These are phyloP conservation scores for Digitaria exilis DNA, from an alignment of 202 grass and related monocot genomes.

Conservation along the genomic window DNA sequence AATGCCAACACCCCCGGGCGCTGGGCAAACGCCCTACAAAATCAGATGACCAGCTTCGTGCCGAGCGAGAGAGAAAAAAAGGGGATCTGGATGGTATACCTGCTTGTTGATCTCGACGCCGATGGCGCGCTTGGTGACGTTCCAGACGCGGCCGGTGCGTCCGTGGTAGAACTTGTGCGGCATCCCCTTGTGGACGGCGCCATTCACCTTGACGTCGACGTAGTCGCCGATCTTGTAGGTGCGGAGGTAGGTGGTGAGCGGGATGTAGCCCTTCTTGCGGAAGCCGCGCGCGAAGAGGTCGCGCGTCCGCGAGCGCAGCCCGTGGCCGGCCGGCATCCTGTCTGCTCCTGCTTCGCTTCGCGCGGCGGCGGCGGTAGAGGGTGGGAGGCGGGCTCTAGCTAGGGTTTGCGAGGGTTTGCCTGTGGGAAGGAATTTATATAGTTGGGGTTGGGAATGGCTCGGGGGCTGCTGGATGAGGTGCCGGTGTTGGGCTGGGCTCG, in stretches of 20 bases:
- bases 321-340: slow-evolving; percentile 90
- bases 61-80: not conserved
- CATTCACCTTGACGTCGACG: slow-evolving; percentile 90
- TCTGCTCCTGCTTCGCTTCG: slow-evolving; percentile 34
- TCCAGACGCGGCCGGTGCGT: slow-evolving; percentile 83
- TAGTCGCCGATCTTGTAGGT: slow-evolving; percentile 82
- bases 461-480: too few species aligned
- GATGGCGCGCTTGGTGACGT: slow-evolving; percentile 94
- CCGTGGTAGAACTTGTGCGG: slow-evolving; percentile 97
- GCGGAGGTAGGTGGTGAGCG: slow-evolving; percentile 88
- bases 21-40: not conserved
- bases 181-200: slow-evolving; percentile 92
- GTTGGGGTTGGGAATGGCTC: not conserved
- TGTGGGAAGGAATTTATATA: slow-evolving; percentile 11
- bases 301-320: slow-evolving; percentile 73
- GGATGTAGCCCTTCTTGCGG: slow-evolving; percentile 93
- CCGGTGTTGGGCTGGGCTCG: not conserved
- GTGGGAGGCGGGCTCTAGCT: slow-evolving; percentile 27
- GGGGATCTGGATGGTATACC: slow-evolving; percentile 36
- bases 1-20: not conserved
- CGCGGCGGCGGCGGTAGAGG: not conserved
- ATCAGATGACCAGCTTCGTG: not conserved
- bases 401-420: slow-evolving; percentile 47
- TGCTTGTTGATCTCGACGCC: slow-evolving; percentile 96
- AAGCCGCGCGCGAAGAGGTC: slow-evolving; percentile 75